Conservation (phyloP, 441 rosid species). For the Dalechampia spathulata region DNA sequence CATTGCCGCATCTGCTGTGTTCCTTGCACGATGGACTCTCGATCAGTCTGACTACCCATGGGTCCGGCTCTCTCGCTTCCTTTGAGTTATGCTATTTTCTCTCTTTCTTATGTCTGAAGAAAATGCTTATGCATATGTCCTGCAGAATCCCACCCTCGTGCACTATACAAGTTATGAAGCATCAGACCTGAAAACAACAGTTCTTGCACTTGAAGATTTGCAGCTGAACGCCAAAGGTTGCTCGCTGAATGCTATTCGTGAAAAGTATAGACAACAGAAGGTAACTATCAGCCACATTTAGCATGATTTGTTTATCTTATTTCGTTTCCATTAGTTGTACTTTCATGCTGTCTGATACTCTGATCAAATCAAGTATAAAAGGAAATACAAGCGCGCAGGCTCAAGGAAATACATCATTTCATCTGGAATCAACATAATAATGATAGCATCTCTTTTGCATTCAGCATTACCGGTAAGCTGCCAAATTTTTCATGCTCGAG, state of each 20-base stretch:
- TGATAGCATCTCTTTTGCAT: too few relatives aligned
- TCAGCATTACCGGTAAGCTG: too few relatives aligned
- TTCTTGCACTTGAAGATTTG: constrained; percentile 68
- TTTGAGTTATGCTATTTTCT: neutral
- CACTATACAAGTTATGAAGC: constrained; percentile 64
- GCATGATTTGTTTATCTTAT: neutral
- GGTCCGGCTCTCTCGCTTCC: constrained; percentile 33
- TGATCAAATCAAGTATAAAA: too few relatives aligned
- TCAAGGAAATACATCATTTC: too few relatives aligned
- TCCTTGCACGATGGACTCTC: constrained; percentile 80
- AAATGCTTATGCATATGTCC: neutral
- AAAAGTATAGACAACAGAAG: constrained; percentile 71
- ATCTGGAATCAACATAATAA: too few relatives aligned
- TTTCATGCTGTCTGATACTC: neutral
- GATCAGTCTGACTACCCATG: constrained; percentile 66
- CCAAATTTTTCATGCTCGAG: too few relatives aligned
- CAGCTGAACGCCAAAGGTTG: constrained; percentile 59
- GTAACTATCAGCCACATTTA: constrained; percentile 22
- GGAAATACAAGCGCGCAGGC: too few relatives aligned
- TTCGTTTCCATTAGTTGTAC: neutral
- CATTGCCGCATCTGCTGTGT: constrained; percentile 74
- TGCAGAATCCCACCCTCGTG: constrained; percentile 82
- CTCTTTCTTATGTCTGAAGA: constrained; percentile 11
- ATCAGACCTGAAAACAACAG: constrained; percentile 49
- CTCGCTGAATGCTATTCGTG: constrained; percentile 53